Percentiles rank a stretch among this genome's conserved stretches.
Conservation (phyloP, 768 basidiomycete species). For the Pulveroboletus sp. region DNA sequence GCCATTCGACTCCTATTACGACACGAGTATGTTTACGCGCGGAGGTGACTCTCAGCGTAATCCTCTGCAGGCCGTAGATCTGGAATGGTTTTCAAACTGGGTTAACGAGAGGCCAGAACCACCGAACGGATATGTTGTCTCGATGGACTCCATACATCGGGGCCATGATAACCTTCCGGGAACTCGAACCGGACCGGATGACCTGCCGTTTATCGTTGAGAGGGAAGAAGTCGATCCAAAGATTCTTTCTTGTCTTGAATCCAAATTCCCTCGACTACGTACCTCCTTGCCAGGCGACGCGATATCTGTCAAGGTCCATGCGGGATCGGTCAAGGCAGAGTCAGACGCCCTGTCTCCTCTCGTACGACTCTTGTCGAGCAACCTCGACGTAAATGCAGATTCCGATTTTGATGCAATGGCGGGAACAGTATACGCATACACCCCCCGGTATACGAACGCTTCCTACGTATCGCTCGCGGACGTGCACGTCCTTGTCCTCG, state of each 20-base stretch:
- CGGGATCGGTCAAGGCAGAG: neutral
- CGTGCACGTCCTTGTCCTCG: constrained; percentile 46
- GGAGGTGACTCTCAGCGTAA: neutral
- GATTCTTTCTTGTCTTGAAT: constrained; percentile 19
- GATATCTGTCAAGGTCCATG: constrained; percentile 12
- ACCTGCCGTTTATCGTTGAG: constrained; percentile 1
- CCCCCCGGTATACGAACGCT: constrained; percentile 12
- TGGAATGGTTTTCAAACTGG: constrained; percentile 41
- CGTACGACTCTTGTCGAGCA: constrained; percentile 14
- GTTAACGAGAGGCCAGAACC: constrained; percentile 21
- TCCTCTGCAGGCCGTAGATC: constrained; percentile 26
- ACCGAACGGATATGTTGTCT: constrained; percentile 37
- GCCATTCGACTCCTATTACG: constrained; percentile 51
- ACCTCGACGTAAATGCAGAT: neutral
- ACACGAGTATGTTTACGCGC: constrained; percentile 22
- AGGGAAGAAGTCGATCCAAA: constrained; percentile 10
- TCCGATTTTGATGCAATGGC: constrained; percentile 8
- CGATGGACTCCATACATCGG: constrained; percentile 25
- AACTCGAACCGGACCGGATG: neutral
- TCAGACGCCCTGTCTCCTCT: constrained; percentile 15
- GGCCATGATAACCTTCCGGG: neutral
- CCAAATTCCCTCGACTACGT: constrained; percentile 14
- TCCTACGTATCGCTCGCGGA: constrained; percentile 21
- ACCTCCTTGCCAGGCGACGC: constrained; percentile 3
- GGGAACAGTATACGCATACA: constrained; percentile 12